These are phyloP conservation scores for Fusarium sp. DNA, from an alignment of 2,329 filamentous ascomycete species.

Conservation along the genomic window DNA sequence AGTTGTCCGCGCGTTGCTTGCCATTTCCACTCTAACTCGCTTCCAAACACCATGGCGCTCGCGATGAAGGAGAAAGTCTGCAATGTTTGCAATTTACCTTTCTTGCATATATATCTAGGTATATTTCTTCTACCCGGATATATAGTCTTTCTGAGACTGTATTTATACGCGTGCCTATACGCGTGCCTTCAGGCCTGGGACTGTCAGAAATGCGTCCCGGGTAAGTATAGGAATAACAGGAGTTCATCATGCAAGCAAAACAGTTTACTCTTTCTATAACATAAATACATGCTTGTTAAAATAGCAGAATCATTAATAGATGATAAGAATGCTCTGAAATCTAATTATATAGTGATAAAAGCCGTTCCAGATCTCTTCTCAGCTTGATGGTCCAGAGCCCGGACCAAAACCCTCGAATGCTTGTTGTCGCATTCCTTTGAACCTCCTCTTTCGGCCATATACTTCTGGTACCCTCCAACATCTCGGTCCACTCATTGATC, in stretches of 20 bases:
- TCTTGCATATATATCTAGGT: rapidly evolving
- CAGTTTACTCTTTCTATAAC: not conserved
- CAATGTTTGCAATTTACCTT: no score
- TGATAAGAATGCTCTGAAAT: rapidly evolving
- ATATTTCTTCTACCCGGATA: not conserved
- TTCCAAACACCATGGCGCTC: not conserved
- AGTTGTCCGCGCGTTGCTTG: rapidly evolving
- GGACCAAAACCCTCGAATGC: not conserved
- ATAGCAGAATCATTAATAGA: rapidly evolving
- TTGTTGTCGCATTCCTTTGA: not conserved
- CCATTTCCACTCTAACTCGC: rapidly evolving
- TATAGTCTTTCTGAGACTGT: no score
- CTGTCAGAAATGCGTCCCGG: not conserved
- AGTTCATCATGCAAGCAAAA: not conserved
- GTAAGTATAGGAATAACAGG: rapidly evolving
- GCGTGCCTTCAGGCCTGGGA: no score
- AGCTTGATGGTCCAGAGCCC: not conserved
- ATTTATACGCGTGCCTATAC: no score
- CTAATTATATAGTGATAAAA: no score
- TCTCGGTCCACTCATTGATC: not conserved
- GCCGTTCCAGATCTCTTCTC: no score
- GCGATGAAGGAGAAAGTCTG: no score
- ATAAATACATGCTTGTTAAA: rapidly evolving
- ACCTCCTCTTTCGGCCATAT: not conserved
- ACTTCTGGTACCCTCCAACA: not conserved